Conservation (phyloP, 192 early-diverging fungal species). For the Coemansia sp. region DNA sequence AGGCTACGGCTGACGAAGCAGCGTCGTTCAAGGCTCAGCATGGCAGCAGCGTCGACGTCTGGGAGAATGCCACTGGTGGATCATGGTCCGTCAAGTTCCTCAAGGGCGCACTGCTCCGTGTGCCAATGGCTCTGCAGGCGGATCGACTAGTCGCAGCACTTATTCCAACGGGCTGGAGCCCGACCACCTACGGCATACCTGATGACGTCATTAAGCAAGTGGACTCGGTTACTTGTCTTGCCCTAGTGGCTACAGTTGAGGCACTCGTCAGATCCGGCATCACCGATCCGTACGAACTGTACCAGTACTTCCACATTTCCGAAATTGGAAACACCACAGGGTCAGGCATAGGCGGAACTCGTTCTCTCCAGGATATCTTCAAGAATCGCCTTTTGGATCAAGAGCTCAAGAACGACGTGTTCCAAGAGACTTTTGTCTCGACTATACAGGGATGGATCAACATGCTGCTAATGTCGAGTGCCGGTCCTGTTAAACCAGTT, state of each 20-base stretch:
- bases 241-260: slow-evolving; percentile 87
- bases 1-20: slow-evolving; percentile 84
- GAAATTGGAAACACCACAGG: slow-evolving; percentile 90
- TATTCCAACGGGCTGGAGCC: slow-evolving; percentile 92
- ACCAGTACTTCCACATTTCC: slow-evolving; percentile 91
- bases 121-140: slow-evolving; percentile 86
- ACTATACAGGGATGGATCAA: slow-evolving; percentile 95
- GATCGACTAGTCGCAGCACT: slow-evolving; percentile 81
- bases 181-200: slow-evolving; percentile 85
- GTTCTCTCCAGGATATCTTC: slow-evolving; percentile 68
- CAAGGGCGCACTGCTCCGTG: slow-evolving; percentile 84
- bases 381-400: slow-evolving; percentile 70
- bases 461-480: slow-evolving; percentile 86
- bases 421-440: slow-evolving; percentile 94
- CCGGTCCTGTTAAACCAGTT: slow-evolving; percentile 76
- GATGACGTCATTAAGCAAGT: slow-evolving; percentile 87
- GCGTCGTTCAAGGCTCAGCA: slow-evolving; percentile 77
- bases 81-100: slow-evolving; percentile 74
- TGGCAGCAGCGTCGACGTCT: slow-evolving; percentile 69
- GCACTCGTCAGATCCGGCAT: slow-evolving; percentile 86
- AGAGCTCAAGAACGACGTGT: slow-evolving; percentile 75
- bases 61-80: slow-evolving; percentile 51
- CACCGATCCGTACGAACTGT: slow-evolving; percentile 96
- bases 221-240: slow-evolving; percentile 82
- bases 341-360: slow-evolving; percentile 83